A percentile compares a stretch with the other conserved stretches of the same genome.
Conservation (phyloP, 495 filamentous ascomycete species). For the Glonium stellatum region DNA sequence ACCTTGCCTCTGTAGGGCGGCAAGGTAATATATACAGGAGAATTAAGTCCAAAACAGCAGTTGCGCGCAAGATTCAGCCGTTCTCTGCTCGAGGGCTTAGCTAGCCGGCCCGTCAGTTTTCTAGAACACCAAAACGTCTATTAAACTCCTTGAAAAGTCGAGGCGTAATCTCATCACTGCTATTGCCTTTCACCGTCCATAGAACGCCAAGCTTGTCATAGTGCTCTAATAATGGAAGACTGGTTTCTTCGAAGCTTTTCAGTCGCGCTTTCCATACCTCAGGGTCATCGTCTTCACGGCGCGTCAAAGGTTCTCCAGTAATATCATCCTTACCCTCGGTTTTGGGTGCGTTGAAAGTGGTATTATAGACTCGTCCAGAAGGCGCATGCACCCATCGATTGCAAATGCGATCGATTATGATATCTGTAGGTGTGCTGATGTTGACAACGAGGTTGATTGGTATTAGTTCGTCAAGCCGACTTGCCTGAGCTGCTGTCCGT, state of each 20-base stretch:
- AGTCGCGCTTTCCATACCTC: conserved; percentile 77
- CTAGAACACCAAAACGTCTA: conserved; percentile 51
- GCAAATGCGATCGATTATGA: conserved; percentile 82
- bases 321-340: conserved; percentile 78
- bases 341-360: conserved; percentile 78
- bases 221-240: conserved; percentile 75
- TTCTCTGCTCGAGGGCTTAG: background rate
- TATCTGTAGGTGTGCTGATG: conserved; percentile 57
- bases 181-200: conserved; percentile 79
- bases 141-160: conserved; percentile 75
- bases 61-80: background rate
- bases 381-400: conserved; percentile 91
- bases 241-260: conserved; percentile 78
- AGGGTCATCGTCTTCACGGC: conserved; percentile 77
- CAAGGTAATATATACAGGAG: background rate
- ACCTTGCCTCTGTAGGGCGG: background rate
- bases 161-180: conserved; percentile 89
- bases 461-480: conserved; percentile 66
- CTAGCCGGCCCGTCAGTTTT: background rate
- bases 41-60: background rate
- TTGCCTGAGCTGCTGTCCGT: conserved; percentile 74
- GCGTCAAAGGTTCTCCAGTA: conserved; percentile 79
- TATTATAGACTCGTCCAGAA: conserved; percentile 89
- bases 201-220: conserved; percentile 81
- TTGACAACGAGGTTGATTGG: conserved; percentile 87